Conservation (phyloP, 345 rosid genomes). For the Populus simonii region DNA sequence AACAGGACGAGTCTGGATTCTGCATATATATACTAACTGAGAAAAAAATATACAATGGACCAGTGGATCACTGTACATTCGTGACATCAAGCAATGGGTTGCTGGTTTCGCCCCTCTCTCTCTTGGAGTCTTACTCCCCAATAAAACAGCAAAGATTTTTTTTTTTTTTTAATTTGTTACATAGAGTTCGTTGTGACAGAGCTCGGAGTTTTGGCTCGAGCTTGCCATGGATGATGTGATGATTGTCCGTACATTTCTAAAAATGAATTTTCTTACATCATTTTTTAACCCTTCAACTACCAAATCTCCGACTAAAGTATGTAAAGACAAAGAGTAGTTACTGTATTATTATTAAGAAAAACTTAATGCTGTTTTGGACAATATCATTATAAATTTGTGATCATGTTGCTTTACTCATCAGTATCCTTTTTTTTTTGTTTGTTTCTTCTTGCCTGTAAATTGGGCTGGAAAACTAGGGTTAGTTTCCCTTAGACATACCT, state of each 20-base stretch:
- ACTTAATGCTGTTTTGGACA: neutral
- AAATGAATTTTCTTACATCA: neutral
- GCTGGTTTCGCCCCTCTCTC: neutral
- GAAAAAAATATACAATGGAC: neutral
- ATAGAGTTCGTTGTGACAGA: neutral
- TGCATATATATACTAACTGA: slow-evolving; percentile 1
- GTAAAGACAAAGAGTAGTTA: neutral
- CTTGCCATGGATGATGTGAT: neutral
- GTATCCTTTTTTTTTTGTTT: neutral
- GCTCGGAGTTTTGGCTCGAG: neutral
- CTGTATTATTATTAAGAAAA: neutral
- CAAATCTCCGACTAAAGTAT: slow-evolving; percentile 9
- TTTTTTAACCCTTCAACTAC: neutral
- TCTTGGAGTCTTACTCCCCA: neutral
- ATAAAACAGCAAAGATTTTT: too few species aligned
- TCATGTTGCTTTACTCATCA: neutral
- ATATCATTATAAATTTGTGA: neutral
- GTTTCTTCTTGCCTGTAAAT: neutral
- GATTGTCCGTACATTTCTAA: neutral
- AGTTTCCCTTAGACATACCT: neutral
- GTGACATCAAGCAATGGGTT: neutral
- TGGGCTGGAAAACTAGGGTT: slow-evolving; percentile 5
- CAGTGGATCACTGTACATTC: slow-evolving; percentile 12
- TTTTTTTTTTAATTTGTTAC: too few species aligned
- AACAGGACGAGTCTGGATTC: slow-evolving; percentile 14